Conservation (phyloP, 2,329 filamentous ascomycete species). For the Aureobasidium sp. region DNA sequence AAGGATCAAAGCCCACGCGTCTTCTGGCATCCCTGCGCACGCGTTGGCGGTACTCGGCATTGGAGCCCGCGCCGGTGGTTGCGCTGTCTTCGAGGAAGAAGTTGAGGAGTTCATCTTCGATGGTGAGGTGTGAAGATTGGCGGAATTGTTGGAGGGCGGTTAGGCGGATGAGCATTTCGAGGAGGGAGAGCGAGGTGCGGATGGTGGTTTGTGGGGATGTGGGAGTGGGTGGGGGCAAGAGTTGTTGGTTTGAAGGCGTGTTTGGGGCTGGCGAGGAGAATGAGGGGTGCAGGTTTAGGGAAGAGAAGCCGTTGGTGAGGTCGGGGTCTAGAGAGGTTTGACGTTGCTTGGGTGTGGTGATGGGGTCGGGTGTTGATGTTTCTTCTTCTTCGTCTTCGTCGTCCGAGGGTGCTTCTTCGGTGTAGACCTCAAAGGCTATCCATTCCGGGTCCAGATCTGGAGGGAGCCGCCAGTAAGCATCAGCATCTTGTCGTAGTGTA, state of each 20-base stretch:
- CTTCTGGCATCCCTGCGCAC: slow-evolving; percentile 51
- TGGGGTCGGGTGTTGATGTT: not conserved
- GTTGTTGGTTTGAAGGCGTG: slow-evolving; percentile 5
- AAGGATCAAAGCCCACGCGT: slow-evolving; percentile 61
- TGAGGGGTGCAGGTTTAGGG: slow-evolving; percentile 34
- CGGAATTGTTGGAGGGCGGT: slow-evolving; percentile 86
- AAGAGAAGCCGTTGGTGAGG: slow-evolving; percentile 36
- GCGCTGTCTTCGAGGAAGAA: slow-evolving; percentile 72
- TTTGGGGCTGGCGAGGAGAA: slow-evolving; percentile 4
- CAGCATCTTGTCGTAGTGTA: not conserved
- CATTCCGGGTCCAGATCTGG: slow-evolving; percentile 76
- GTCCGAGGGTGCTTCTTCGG: slow-evolving; percentile 51
- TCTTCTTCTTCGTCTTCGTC: slow-evolving; percentile 27
- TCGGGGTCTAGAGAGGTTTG: slow-evolving; percentile 32
- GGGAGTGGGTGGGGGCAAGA: slow-evolving; percentile 20
- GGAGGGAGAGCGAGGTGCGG: slow-evolving; percentile 63
- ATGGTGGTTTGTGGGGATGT: slow-evolving; percentile 29
- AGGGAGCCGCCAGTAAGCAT: slow-evolving; percentile 51
- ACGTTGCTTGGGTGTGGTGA: slow-evolving; percentile 12
- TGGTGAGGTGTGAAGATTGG: slow-evolving; percentile 78
- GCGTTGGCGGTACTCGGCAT: slow-evolving; percentile 51
- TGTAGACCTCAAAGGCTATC: slow-evolving; percentile 82
- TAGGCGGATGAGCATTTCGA: slow-evolving; percentile 81
- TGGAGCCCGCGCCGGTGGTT: slow-evolving; percentile 55
- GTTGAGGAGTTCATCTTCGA: slow-evolving; percentile 78